These are phyloP conservation scores for Halenospora varia DNA, from an alignment of 495 filamentous ascomycete genomes.

Conservation along the genomic window DNA sequence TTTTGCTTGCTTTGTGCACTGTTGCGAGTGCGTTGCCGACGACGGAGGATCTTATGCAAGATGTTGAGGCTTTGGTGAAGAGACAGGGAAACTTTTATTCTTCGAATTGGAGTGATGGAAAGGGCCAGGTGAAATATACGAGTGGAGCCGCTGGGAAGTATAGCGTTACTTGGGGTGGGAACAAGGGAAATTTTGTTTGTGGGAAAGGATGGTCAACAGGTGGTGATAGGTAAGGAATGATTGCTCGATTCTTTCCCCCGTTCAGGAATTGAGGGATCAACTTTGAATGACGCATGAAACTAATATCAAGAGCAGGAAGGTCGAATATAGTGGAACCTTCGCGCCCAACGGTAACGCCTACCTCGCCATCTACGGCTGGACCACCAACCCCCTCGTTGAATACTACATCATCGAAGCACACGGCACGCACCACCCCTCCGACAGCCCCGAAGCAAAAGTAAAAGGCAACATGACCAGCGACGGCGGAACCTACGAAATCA, in stretches of 20 bases:
- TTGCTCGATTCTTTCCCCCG: background rate
- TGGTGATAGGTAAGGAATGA: slow-evolving; percentile 31
- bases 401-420: background rate
- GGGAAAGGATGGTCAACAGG: background rate
- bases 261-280: no score
- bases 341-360: background rate
- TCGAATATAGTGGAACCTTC: slow-evolving; percentile 39
- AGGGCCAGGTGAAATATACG: slow-evolving; percentile 50
- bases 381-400: background rate
- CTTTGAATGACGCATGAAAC: background rate
- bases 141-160: slow-evolving; percentile 54
- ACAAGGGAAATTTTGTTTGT: slow-evolving; percentile 23
- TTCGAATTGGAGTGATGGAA: slow-evolving; percentile 60
- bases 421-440: slow-evolving; percentile 41
- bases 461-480: background rate
- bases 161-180: slow-evolving; percentile 50
- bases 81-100: no score
- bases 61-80: no score
- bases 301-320: background rate
- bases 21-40: no score
- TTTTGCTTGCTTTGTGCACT: no score
- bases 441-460: background rate
- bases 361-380: background rate
- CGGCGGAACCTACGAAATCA: background rate
- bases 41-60: no score